Base-by-base conservation (phyloP, 2,329 filamentous ascomycete genomes). In the Lachnellula hyalina region DNA sequence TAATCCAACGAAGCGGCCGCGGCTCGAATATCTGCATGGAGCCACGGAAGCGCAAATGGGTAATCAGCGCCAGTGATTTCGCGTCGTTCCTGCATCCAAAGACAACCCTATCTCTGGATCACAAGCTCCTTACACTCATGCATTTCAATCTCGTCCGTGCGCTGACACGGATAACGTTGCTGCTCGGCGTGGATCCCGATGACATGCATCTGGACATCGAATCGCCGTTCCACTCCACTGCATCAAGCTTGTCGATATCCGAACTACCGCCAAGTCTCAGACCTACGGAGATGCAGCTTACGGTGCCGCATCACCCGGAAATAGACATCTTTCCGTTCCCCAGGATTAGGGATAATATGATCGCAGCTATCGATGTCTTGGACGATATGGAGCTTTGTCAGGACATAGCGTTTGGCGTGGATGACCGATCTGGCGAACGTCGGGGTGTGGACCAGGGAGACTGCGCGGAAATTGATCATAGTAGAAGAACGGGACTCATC, bases 281-380 rank as follows among this genome's bases (percentile, higher is more conserved):
- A 12, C 74, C 74, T 1, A 77, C 74, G 0, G 54, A 51, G 7
- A 21, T 75, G 4, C 75, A 77, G 52, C 58, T 61, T 19, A 62
- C 62, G 0, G 62, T 68, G 0, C 61, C 65, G 6, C 74, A 77
- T 51, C 75, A 77, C 58, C 74, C 75, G 0, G 70, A 70, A 60
- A 61, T 72, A 8, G 71, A 73, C 44, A 52, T 71, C 1, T 68
- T 73, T 28, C 72, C 71, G 0, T 67, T 70, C 19, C 71, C 74
- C 0, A 60, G 61, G 6, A 61, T 73, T 38, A 68, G 74, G 19
- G 73, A 77, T 57, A 75, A 75, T 49, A 56, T 73, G 14, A 67
- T 74, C 23, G 53, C 53, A 5, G 67, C 66, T 1, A 67, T 65
- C 7, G 61, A 69, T 17, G 55, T 55, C 2, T 67, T 71, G 49